Percentiles rank a stretch among this genome's conserved stretches.
Conservation (phyloP, 345 rosid species). For the Pugionium cornutum region DNA sequence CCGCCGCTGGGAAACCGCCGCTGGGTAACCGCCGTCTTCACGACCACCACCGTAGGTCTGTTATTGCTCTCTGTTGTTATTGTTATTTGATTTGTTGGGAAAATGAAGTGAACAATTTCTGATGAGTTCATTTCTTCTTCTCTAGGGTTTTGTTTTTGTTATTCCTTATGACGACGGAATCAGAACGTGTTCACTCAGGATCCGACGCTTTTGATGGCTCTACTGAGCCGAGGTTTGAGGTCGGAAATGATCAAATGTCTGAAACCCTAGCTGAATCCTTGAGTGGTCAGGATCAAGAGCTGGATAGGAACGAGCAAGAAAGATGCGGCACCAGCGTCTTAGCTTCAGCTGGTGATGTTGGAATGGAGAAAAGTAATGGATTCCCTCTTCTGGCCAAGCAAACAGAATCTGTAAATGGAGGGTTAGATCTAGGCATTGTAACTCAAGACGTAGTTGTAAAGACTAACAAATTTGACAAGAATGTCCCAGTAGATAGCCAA, state of each 20-base stretch:
- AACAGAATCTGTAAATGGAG: constrained; percentile 26
- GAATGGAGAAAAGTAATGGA: constrained; percentile 11
- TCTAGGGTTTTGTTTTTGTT: constrained; percentile 37
- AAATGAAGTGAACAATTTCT: constrained; percentile 17
- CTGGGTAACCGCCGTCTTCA: constrained; percentile 22
- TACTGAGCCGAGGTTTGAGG: constrained; percentile 9
- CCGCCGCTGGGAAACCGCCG: constrained; percentile 33
- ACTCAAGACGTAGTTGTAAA: constrained; percentile 17
- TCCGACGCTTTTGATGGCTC: constrained; percentile 10
- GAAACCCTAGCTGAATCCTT: constrained; percentile 32
- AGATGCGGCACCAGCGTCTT: not conserved
- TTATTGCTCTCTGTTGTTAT: not conserved
- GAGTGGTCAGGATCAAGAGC: constrained; percentile 29
- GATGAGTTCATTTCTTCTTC: constrained; percentile 14
- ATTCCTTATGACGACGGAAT: constrained; percentile 30
- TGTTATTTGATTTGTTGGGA: not conserved
- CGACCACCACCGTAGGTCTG: constrained; percentile 27
- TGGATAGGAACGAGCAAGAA: constrained; percentile 15
- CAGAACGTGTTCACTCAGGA: not conserved
- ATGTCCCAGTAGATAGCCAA: constrained; percentile 21
- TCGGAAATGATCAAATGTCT: constrained; percentile 19
- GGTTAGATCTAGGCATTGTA: constrained; percentile 28
- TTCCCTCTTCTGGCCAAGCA: constrained; percentile 17
- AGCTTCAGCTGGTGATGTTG: constrained; percentile 25
- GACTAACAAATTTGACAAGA: constrained; percentile 20